Evolutionary conservation across 2,329 filamentous ascomycete species (phyloP), one percentile per base, ranked within the genome.

Genomic region (Aspergillus ibericus): DNA sequence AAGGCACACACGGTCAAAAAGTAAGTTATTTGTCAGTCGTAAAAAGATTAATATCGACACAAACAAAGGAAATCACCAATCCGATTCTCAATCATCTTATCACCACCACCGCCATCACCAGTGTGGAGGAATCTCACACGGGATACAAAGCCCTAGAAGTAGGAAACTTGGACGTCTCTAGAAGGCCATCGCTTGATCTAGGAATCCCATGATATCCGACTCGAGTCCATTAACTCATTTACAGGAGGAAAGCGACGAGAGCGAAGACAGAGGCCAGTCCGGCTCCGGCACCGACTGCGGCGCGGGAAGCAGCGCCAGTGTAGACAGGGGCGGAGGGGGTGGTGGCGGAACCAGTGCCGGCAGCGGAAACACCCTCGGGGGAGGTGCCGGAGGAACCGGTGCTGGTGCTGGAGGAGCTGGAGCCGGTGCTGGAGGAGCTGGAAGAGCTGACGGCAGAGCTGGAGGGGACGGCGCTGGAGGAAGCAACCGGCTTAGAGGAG

Each of bases 281-380:
- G 59, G 79, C 81, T 69, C 80, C 81, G 40, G 77, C 77, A 56
- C 77, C 78, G 47, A 71, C 75, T 57, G 75, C 75, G 60, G 74
- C 76, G 75, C 81, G 79, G 70, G 76, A 75, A 68, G 81, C 82
- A 68, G 79, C 82, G 56, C 81, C 82, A 59, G 81, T 83, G 80
- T 78, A 82, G 12, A 69, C 55, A 25, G 71, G 63, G 29, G 66
- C 53, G 27, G 70, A 67, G 62, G 69, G 66, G 56, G 70, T 68
- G 60, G 69, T 70, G 63, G 65, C 64, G 34, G 64, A 61, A 38
- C 58, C 51, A 16, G 51, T 42, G 22, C 36, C 35, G 16, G 16
- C 36, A 5, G 51, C 35, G 50, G 56, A 65, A 59, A 69, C 67
- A 60, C 59, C 59, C 22, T 53, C 51, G 36, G 51, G 51, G 51